A percentile compares a stretch with the other conserved stretches of the same genome.
Conservation (phyloP, 148 eudicot species). For the Tetragonia tetragonoides region DNA sequence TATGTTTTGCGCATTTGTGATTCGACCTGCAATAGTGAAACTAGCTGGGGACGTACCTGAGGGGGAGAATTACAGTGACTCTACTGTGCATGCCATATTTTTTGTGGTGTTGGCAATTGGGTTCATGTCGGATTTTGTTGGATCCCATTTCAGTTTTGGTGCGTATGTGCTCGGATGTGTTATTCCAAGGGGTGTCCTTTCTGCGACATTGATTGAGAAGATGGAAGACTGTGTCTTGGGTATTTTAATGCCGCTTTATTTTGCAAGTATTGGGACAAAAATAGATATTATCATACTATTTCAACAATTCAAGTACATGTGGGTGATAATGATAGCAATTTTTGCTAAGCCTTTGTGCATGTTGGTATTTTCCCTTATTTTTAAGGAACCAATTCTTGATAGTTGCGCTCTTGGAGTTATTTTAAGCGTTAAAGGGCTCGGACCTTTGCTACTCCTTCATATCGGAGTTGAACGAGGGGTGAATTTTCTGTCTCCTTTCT, state of each 20-base stretch:
- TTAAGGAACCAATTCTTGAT: slow-evolving; percentile 22
- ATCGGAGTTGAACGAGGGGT: slow-evolving; percentile 50
- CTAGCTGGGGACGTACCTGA: slow-evolving; percentile 22
- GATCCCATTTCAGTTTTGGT: slow-evolving; percentile 52
- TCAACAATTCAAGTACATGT: not conserved
- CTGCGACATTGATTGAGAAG: slow-evolving; percentile 40
- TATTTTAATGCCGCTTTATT: slow-evolving; percentile 57
- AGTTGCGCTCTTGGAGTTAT: slow-evolving; percentile 46
- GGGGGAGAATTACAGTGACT: slow-evolving; percentile 40
- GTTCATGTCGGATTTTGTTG: slow-evolving; percentile 30
- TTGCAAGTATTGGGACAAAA: slow-evolving; percentile 33
- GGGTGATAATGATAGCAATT: slow-evolving; percentile 12
- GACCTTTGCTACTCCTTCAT: slow-evolving; percentile 40
- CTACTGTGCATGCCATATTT: slow-evolving; percentile 30
- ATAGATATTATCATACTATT: slow-evolving; percentile 9
- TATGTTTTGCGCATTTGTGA: slow-evolving; percentile 19
- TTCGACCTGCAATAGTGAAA: slow-evolving; percentile 37
- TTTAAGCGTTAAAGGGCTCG: slow-evolving; percentile 45
- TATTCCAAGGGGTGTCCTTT: slow-evolving; percentile 46
- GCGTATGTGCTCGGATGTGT: slow-evolving; percentile 51
- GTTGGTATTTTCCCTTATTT: slow-evolving; percentile 4
- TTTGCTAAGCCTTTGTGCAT: slow-evolving; percentile 36
- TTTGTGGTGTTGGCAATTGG: slow-evolving; percentile 40
- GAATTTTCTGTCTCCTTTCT: not conserved
- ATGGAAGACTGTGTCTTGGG: slow-evolving; percentile 56